A percentile compares a stretch with the other conserved stretches of the same genome.
Evolutionary conservation across 108 stramenopile species (phyloP).

Genomic region (Chaetoceros tenuissimus): DNA sequence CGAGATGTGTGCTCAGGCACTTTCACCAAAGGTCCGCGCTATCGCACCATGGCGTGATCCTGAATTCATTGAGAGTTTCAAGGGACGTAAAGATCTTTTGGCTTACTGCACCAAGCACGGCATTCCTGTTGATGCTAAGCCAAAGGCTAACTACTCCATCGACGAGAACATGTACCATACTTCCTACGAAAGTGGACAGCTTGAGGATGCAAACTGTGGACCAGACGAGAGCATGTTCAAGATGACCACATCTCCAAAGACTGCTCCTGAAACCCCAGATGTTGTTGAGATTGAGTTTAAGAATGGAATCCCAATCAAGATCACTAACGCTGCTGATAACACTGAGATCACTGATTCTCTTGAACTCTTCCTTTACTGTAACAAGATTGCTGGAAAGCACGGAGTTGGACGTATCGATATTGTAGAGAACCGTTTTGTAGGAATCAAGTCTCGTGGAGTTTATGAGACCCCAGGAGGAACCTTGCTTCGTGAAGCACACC

Average conservation of each 20-base stretch:
- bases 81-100: conserved; percentile 90
- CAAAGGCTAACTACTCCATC: conserved; percentile 93
- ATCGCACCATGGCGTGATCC: conserved; percentile 98
- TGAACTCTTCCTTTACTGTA: conserved; percentile 94
- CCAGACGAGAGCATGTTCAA: conserved; percentile 90
- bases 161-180: conserved; percentile 99
- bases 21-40: conserved; percentile 88
- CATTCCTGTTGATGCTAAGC: conserved; percentile 95
- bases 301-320: conserved; percentile 92
- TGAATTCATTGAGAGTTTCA: conserved; percentile 90
- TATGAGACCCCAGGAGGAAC: conserved; percentile 99
- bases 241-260: conserved; percentile 87
- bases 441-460: conserved; percentile 98
- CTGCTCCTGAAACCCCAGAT: conserved; percentile 77
- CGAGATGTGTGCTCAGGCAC: conserved; percentile 98
- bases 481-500: conserved; percentile 90
- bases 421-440: conserved; percentile 99
- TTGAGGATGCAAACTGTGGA: conserved; percentile 84
- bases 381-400: conserved; percentile 95
- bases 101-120: conserved; percentile 93
- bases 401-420: conserved; percentile 97
- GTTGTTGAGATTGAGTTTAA: conserved; percentile 81
- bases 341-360: conserved; percentile 87
- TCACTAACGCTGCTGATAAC: conserved; percentile 84
- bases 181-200: conserved; percentile 91